These are phyloP conservation scores for Aspergillus haitiensis DNA, from an alignment of 495 filamentous ascomycete genomes.

Conservation along the genomic window DNA sequence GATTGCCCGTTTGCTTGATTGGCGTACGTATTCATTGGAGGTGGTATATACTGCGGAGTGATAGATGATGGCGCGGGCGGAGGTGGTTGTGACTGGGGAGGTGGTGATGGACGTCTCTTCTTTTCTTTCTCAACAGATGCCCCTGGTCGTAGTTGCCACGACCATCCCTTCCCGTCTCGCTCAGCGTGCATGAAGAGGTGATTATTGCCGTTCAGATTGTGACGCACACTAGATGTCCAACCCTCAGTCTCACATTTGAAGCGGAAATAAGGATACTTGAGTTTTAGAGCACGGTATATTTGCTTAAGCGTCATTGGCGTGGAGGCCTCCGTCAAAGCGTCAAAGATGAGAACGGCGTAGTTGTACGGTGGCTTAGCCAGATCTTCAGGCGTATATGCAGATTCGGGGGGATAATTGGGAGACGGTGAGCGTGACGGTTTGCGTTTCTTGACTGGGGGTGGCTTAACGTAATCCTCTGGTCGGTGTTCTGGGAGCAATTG, in stretches of 20 bases:
- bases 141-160: conserved; percentile 64
- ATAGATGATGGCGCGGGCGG: conserved; percentile 35
- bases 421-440: conserved; percentile 66
- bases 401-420: conserved; percentile 68
- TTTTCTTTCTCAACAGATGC: conserved; percentile 70
- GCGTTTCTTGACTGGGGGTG: conserved; percentile 52
- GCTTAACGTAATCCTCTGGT: conserved; percentile 45
- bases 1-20: conserved; percentile 32
- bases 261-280: conserved; percentile 87
- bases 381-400: conserved; percentile 80
- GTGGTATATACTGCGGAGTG: conserved; percentile 46
- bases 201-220: conserved; percentile 87
- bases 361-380: conserved; percentile 81
- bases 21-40: conserved; percentile 39
- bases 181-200: conserved; percentile 83
- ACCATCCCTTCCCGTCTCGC: conserved; percentile 68
- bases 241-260: conserved; percentile 78
- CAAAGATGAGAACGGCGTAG: conserved; percentile 89
- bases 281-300: conserved; percentile 86
- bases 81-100: conserved; percentile 41
- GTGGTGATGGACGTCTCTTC: conserved; percentile 59
- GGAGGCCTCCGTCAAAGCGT: conserved; percentile 73
- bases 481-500: conserved; percentile 46
- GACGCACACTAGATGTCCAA: conserved; percentile 96
- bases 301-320: conserved; percentile 81